Evolutionary conservation across 225 moss, liverwort and hornwort genomes (phyloP), one percentile per base, ranked within the genome.

Genomic region (Sphagnum contortum): DNA sequence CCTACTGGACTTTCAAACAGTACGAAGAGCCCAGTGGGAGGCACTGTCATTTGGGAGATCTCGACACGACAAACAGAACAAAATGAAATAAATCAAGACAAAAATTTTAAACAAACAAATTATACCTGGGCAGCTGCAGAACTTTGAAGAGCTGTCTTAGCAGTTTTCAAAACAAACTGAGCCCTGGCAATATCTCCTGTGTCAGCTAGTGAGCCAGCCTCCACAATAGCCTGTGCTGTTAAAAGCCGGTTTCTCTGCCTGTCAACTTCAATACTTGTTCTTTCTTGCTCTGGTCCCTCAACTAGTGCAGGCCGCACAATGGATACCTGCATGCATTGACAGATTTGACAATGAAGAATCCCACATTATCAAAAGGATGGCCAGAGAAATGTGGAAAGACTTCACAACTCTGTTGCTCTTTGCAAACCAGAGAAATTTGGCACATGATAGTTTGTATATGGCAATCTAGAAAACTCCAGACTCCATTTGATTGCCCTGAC

Each of bases 121-220:
- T 8, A 71, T 54, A 81, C 81, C 81, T 74, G 71, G 54, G 76
- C 77, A 48, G 81, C 70, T n/a, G 61, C 55, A 7, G 81, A 77
- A 12, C n/a, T 69, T 65, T 64, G 72, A 61, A 81, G 58, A 7
- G 44, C 1, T 6, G 74, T 71, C 48, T 69, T 74, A 44, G 74
- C 77, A 13, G 48, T 55, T 29, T 48, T 29, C 6, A 81, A 68
- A 9, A 77, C 63, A 50, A 56, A 62, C 65, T 77, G 81, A 49
- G 81, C 81, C 58, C 64, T 68, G 5, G 74, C 50, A 14, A 81
- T 77, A 44, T 81, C 77, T 60, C 81, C 77, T 12, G 14, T 60
- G 62, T 81, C 81, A 0, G 81, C 81, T 49, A 81, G 68, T 12
- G 47, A 51, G 45, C 77, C 74, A 9, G 81, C 81, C 61, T 74